Percentiles rank a stretch among this genome's conserved stretches.
These are phyloP conservation scores for Exophiala mesophila DNA, from an alignment of 2,329 filamentous ascomycete genomes.

Conservation along the genomic window DNA sequence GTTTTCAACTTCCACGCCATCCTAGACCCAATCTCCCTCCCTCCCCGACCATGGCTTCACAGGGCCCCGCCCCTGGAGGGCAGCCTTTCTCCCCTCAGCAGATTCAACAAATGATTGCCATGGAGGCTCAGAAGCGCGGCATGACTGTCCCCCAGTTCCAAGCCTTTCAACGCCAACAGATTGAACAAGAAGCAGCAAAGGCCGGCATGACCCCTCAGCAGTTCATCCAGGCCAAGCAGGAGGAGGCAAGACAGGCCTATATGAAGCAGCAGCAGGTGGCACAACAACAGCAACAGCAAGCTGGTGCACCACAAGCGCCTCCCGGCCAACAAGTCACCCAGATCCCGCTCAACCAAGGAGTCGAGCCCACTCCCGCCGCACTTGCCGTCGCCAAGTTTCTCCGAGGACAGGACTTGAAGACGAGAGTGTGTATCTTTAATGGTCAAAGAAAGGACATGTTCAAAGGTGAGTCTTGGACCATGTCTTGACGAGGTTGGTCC, in stretches of 20 bases:
- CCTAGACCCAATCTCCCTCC: no score
- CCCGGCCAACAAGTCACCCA: constrained; percentile 40
- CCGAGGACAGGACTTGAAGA: constrained; percentile 77
- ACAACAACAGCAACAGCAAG: constrained; percentile 31
- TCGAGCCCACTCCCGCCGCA: constrained; percentile 79
- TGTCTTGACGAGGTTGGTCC: constrained; percentile 13
- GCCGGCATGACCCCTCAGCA: constrained; percentile 48
- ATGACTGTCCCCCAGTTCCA: constrained; percentile 78
- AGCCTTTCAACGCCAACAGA: constrained; percentile 45
- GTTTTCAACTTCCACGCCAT: background rate
- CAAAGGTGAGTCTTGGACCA: constrained; percentile 56
- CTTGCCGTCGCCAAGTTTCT: constrained; percentile 87
- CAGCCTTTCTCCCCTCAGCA: constrained; percentile 20
- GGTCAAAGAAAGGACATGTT: constrained; percentile 99
- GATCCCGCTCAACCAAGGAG: constrained; percentile 43
- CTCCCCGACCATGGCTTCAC: constrained; percentile 35
- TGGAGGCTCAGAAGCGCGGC: constrained; percentile 75
- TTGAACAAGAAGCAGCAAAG: constrained; percentile 47
- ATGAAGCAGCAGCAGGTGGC: constrained; percentile 33
- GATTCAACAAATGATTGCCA: constrained; percentile 24
- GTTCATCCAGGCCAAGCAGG: constrained; percentile 39
- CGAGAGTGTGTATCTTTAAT: constrained; percentile 84
- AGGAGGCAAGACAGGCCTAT: constrained; percentile 38
- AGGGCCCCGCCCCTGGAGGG: constrained; percentile 15
- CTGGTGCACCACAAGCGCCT: constrained; percentile 28